Base-by-base conservation (phyloP, 2,329 filamentous ascomycete species). In the Bipolaris bicolor region DNA sequence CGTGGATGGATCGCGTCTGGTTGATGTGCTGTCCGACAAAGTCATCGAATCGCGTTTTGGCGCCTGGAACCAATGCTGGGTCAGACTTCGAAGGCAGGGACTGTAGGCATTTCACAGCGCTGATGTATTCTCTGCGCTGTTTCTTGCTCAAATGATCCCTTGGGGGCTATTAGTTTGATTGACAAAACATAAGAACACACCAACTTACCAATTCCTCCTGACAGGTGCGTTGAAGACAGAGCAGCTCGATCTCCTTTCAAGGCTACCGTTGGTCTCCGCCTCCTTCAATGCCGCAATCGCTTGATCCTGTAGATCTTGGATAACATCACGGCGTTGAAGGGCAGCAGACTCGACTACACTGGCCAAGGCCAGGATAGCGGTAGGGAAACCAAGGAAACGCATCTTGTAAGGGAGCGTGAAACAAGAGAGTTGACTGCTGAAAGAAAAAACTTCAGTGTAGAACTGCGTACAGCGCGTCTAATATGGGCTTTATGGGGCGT, bases 1-100 rank as follows among this genome's bases (percentile, higher is more conserved):
- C 46, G 31, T 70, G 68, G 3, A 71, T 68, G 2, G 44, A 24
- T 2, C 45, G 13, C 0, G 67, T 65, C 16, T 68, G 57, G 16
- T 60, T 66, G 54, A 68, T 67, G 40, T 71, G 69, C 15, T 60
- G 51, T 5, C 57, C 68, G 3, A 65, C 61, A 49, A 72, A 70
- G 39, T 73, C 70, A 44, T 72, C 69, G 33, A 66, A 73, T 34
- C 70, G 62, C 6, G 53, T 64, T 29, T 44, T 49, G 10, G 62
- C 68, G 13, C 68, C 71, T 7, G 69, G 68, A 1, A 58, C 60
- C 15, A 48, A 16, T 0, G 26, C 24, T 2, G 54, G 49, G 11
- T 62, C 56, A 7, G 60, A 63, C 29, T 62, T 64, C 0, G 68
- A 54, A 5, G 64, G 66, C 5, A 45, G 33, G 1, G 47, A 22